These are phyloP conservation scores for Cyclotella cryptica DNA, from an alignment of 108 stramenopile genomes.

Conservation along the genomic window DNA sequence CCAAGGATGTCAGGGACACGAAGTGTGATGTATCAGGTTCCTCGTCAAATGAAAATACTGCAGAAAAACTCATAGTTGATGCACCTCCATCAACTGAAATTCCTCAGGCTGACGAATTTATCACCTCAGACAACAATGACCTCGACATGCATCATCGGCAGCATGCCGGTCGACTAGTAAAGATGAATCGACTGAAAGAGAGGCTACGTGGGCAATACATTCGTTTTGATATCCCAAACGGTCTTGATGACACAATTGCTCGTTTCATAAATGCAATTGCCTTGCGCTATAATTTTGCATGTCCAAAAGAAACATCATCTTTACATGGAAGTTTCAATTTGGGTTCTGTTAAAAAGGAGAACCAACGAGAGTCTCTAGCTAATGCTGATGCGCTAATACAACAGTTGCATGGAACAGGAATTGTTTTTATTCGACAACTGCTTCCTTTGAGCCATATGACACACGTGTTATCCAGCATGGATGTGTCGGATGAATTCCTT, in stretches of 20 bases:
- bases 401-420: slow-evolving; percentile 9
- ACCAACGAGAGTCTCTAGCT: slow-evolving; percentile 2
- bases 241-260: slow-evolving; percentile 29
- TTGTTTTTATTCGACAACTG: slow-evolving; percentile 40
- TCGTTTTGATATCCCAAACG: slow-evolving; percentile 34
- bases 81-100: background rate
- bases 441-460: slow-evolving; percentile 21
- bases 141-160: background rate
- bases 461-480: slow-evolving; percentile 2
- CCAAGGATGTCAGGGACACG: background rate
- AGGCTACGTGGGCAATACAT: slow-evolving; percentile 31
- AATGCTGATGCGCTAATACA: slow-evolving; percentile 32
- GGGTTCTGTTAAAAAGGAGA: slow-evolving; percentile 3
- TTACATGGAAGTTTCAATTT: slow-evolving; percentile 11
- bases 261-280: slow-evolving; percentile 30
- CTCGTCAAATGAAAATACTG: background rate
- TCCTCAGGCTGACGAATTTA: background rate
- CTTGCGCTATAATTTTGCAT: slow-evolving; percentile 16
- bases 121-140: background rate
- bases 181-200: slow-evolving; percentile 1
- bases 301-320: slow-evolving; percentile 17
- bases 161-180: slow-evolving; percentile 15
- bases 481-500: slow-evolving; percentile 24
- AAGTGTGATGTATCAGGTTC: background rate
- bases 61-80: background rate